Base-by-base conservation (phyloP, 2,329 filamentous ascomycete species). In the Mycosphaerella sp. region DNA sequence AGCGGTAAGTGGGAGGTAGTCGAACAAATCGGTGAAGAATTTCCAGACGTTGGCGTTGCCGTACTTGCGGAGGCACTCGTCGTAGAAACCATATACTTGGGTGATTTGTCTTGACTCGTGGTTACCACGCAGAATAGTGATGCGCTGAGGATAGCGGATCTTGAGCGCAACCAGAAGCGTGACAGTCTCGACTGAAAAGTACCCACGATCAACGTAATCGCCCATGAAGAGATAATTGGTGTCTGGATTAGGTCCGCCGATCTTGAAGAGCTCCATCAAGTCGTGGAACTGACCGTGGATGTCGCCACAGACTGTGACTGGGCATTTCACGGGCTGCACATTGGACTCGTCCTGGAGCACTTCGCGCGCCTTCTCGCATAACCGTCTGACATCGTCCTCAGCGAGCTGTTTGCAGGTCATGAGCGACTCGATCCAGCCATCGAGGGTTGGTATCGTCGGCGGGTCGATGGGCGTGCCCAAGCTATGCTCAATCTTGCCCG, bases 151-250 rank as follows among this genome's bases (percentile, higher is more conserved):
- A 56, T 97, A 96, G 77, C 93, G 86, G 69, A 97, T 95, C 79
- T 97, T 98, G 70, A 97, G 84, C 59, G 88, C 89, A 65, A 97
- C 89, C 64, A 98, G 85, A 52, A 98, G 83, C 14, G 91, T 95
- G 62, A 98, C 90, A 6, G 93, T 97, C 79, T 98, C 93, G 62
- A 98, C 89, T 25, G 90, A 96, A 77, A 97, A 98, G 78, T 96
- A 98, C 59, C 93, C 93, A 77, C 93, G 85, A 72, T 98, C 93
- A 66, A 98, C 93, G 68, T 97, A 98, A 73, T 98, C 93, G 70
- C 93, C 90, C 89, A 98, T 97, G 77, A 97, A 97, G 61, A 97
- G 85, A 74, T 97, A 97, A 77, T 97, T 97, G 68, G 93, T 97
- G 73, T 98, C 93, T 61, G 93, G 93, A 69, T 95, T 96, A 55